phyloP scores from a whole-genome alignment of 257 asterid species.

The Leonotis leonurus region DNA sequence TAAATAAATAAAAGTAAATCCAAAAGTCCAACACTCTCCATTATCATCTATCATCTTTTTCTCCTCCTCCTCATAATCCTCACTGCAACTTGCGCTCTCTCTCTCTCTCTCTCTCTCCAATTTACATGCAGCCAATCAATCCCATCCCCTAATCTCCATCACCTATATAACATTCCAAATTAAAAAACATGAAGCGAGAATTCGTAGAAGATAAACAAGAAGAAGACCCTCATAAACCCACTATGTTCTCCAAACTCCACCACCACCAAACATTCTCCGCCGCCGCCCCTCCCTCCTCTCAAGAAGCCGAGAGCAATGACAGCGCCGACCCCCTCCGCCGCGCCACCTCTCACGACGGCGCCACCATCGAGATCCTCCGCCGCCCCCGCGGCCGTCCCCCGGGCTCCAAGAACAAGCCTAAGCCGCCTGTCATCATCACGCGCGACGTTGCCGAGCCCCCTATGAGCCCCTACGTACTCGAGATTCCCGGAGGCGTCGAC shows the following conservation, averaged over 20 bases:
- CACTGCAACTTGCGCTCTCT: not conserved
- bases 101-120: not conserved
- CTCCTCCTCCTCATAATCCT: not conserved
- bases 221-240: not conserved
- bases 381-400: slow-evolving; percentile 85
- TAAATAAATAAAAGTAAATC: not conserved
- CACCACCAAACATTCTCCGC: slow-evolving; percentile 31
- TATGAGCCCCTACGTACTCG: slow-evolving; percentile 71
- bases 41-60: not conserved
- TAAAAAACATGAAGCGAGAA: slow-evolving; percentile 44
- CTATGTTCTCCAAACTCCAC: slow-evolving; percentile 49
- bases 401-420: slow-evolving; percentile 68
- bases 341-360: slow-evolving; percentile 45
- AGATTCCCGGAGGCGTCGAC: slow-evolving; percentile 51
- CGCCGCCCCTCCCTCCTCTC: slow-evolving; percentile 8
- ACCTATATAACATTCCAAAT: not conserved
- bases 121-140: slow-evolving; percentile 18
- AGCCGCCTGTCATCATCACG: slow-evolving; percentile 50
- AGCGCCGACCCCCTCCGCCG: not conserved
- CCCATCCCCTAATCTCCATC: not conserved
- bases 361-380: slow-evolving; percentile 62
- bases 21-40: slow-evolving; percentile 15
- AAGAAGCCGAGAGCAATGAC: slow-evolving; percentile 18
- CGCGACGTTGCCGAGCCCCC: slow-evolving; percentile 36
- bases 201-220: slow-evolving; percentile 29